Conservation (phyloP, 2,329 filamentous ascomycete genomes). For the Juglanconis oblonga region DNA sequence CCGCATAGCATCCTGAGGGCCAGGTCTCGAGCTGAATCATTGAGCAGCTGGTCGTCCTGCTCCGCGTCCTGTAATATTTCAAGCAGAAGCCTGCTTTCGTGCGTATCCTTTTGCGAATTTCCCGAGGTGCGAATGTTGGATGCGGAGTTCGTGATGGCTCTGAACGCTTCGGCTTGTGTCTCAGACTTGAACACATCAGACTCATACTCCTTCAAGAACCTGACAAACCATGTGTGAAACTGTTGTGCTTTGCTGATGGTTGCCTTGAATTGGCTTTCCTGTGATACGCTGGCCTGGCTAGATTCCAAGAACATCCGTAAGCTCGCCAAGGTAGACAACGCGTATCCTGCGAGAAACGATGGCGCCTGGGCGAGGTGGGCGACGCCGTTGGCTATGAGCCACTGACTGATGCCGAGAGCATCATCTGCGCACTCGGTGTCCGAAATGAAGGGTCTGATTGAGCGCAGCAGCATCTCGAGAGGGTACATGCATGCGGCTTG, state of each 20-base stretch:
- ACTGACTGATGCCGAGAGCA: conserved; percentile 80
- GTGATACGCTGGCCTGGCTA: conserved; percentile 74
- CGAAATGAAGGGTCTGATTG: conserved; percentile 72
- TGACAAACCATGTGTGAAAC: conserved; percentile 77
- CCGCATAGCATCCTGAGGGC: conserved; percentile 72
- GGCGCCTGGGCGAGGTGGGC: conserved; percentile 62
- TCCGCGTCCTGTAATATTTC: conserved; percentile 74
- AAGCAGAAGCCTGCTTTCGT: conserved; percentile 79
- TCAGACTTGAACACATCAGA: conserved; percentile 49
- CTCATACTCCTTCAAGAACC: conserved; percentile 63
- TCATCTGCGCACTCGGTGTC: conserved; percentile 89
- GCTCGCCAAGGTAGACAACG: conserved; percentile 75
- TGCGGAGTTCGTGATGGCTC: conserved; percentile 66
- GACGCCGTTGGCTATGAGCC: conserved; percentile 69
- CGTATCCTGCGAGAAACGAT: conserved; percentile 77
- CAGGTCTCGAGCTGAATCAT: conserved; percentile 64
- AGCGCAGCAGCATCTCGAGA: conserved; percentile 84
- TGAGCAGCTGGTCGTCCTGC: conserved; percentile 61
- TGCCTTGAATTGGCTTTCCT: conserved; percentile 76
- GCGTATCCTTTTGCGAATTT: conserved; percentile 64
- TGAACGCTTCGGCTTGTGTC: conserved; percentile 56
- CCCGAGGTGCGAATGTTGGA: conserved; percentile 64
- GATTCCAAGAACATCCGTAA: conserved; percentile 73
- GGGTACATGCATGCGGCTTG: conserved; percentile 76
- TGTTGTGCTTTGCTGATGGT: conserved; percentile 72